Evolutionary conservation across 306 rosid species (phyloP).

Genomic region (Lagenaria siceraria): DNA sequence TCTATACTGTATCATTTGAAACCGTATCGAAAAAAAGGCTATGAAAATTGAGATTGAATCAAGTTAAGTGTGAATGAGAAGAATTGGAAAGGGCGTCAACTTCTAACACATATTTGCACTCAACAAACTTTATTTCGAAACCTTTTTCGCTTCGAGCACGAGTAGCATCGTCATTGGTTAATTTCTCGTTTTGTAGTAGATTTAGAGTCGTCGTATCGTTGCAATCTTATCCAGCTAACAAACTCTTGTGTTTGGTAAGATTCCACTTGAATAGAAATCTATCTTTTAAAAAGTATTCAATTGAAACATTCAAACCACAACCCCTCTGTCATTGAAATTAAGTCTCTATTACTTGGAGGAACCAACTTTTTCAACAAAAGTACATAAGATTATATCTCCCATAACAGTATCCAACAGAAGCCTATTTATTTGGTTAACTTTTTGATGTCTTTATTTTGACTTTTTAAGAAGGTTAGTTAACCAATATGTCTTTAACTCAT

Average conservation of each 20-base stretch:
- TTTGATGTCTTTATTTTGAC: neutral
- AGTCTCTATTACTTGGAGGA: neutral
- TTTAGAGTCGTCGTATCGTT: neutral
- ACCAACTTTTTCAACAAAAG: neutral
- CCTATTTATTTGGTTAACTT: neutral
- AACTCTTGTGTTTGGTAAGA: neutral
- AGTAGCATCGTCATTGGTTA: neutral
- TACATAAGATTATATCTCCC: slow-evolving; percentile 12
- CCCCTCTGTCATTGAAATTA: neutral
- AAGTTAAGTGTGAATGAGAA: slow-evolving; percentile 1
- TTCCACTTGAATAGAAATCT: neutral
- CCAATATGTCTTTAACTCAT: neutral
- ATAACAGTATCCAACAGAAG: neutral
- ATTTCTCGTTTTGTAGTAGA: neutral
- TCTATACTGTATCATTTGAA: neutral
- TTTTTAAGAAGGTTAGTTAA: neutral
- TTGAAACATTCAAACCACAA: neutral
- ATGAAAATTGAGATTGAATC: neutral
- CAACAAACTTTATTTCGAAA: neutral
- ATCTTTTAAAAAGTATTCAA: neutral
- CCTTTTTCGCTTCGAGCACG: neutral
- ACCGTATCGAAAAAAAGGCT: too few species aligned
- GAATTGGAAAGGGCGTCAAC: neutral
- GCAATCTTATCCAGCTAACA: neutral
- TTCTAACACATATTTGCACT: neutral